Evolutionary conservation across 306 rosid genomes (phyloP), one percentile per base, ranked within the genome.

Genomic region (Cucumis melo): DNA sequence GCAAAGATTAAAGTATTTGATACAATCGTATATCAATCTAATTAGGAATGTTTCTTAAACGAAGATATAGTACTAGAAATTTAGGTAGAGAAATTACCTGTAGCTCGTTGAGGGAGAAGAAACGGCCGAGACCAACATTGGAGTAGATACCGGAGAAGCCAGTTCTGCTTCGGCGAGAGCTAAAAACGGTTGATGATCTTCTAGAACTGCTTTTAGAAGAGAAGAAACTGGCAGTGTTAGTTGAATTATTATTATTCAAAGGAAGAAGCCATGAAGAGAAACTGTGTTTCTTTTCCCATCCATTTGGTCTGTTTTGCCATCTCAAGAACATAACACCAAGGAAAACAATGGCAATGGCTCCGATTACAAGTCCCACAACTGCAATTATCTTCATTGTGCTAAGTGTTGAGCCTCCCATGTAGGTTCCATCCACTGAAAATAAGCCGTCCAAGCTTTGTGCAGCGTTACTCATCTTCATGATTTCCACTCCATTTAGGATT

Each of bases 201-300:
- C 84, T 62, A 13, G 86, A 78, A 54, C 78, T 82, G 73, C 68
- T 75, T 75, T 87, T 82, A 61, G 77, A 42, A 16, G 88, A 85
- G 70, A 44, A 66, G 60, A 60, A 66, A 56, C 68, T 79, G 53
- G 53, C 53, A 2, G 53, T 16, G 79, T 66, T 29, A 3, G 42
- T 46, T 39, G 84, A 58, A 46, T 7, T 42, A 73, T 77, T 80
- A 12, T 7, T 42, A 73, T 77, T 80, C 15, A 89, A 46, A 12
- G 93, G 98, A 4, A 91, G 87, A 20, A 91, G 77, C 96, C 98
- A 91, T 14, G 89, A 86, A 6, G 91, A 86, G 82, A 93, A 84
- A 64, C 85, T 78, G 12, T 73, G 77, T 20, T 48, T 48, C 73
- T 86, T 80, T 77, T 86, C 85, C 92, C 86, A 86, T 11, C 73